Conservation (phyloP, 1,139 yeast species). For the Candida tunisiensis region DNA sequence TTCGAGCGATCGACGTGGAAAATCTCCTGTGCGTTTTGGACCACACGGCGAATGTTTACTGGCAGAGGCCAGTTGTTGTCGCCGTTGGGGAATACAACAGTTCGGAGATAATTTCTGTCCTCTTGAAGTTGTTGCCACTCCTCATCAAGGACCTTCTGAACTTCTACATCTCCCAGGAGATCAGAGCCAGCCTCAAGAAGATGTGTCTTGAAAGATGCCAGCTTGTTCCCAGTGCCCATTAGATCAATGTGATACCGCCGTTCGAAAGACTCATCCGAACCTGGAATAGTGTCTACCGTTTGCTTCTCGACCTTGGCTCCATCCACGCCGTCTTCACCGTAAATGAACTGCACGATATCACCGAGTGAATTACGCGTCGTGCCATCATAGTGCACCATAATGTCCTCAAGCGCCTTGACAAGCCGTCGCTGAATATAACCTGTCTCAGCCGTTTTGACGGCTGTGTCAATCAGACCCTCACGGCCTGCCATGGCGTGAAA, state of each 20-base stretch:
- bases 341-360: conserved; percentile 86
- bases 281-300: conserved; percentile 92
- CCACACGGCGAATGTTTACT: conserved; percentile 88
- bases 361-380: conserved; percentile 96
- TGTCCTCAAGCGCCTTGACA: conserved; percentile 95
- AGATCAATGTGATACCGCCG: conserved; percentile 77
- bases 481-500: conserved; percentile 99
- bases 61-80: conserved; percentile 97
- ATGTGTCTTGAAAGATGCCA: conserved; percentile 45
- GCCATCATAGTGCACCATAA: conserved; percentile 98
- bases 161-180: conserved; percentile 73
- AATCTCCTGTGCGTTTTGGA: conserved; percentile 94
- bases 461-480: conserved; percentile 99
- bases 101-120: conserved; percentile 72
- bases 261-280: conserved; percentile 72
- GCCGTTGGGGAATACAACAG: conserved; percentile 74
- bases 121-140: conserved; percentile 62
- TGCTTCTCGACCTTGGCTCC: conserved; percentile 97
- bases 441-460: conserved; percentile 97
- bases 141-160: conserved; percentile 66
- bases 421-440: conserved; percentile 99
- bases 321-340: conserved; percentile 99
- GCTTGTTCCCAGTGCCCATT: conserved; percentile 34
- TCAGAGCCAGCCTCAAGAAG: conserved; percentile 81
- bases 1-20: conserved; percentile 85